Conservation (phyloP, 768 basidiomycete species). For the Butyriboletus loyo region DNA sequence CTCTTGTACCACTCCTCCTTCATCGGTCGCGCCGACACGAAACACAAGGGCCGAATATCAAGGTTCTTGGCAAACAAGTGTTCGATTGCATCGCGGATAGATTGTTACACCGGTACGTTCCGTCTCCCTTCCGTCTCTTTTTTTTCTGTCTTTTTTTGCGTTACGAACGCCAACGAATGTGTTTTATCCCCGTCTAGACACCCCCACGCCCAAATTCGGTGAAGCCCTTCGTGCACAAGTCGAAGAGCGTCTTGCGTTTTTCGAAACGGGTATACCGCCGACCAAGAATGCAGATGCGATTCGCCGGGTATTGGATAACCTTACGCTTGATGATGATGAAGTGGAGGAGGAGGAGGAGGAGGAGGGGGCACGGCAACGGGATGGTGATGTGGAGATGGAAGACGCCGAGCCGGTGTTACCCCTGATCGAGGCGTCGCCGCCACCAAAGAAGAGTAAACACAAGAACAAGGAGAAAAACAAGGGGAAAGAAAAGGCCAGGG, state of each 20-base stretch:
- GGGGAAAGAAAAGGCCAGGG: conserved; percentile 6
- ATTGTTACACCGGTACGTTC: conserved; percentile 79
- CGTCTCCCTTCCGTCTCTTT: no score
- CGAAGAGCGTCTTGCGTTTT: conserved; percentile 92
- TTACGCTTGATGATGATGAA: conserved; percentile 71
- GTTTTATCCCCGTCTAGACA: conserved; percentile 43
- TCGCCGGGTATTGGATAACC: conserved; percentile 77
- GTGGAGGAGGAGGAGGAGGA: conserved; percentile 53
- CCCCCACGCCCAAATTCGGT: conserved; percentile 89
- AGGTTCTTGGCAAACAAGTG: conserved; percentile 99
- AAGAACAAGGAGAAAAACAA: conserved; percentile 34
- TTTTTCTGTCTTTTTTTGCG: neutral
- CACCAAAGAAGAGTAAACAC: conserved; percentile 59
- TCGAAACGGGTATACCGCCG: conserved; percentile 87
- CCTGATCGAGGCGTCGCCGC: conserved; percentile 52
- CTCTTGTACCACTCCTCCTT: conserved; percentile 97
- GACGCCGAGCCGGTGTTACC: conserved; percentile 49
- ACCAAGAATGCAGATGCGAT: conserved; percentile 93
- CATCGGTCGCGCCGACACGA: conserved; percentile 91
- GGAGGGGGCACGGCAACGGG: conserved; percentile 26
- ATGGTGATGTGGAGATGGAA: conserved; percentile 43
- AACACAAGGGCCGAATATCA: conserved; percentile 96
- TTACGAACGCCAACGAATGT: neutral
- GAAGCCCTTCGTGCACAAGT: conserved; percentile 93
- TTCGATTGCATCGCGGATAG: conserved; percentile 94